phyloP scores from a whole-genome alignment of 495 filamentous ascomycete genomes.

The Barbatosphaeria neglecta region DNA sequence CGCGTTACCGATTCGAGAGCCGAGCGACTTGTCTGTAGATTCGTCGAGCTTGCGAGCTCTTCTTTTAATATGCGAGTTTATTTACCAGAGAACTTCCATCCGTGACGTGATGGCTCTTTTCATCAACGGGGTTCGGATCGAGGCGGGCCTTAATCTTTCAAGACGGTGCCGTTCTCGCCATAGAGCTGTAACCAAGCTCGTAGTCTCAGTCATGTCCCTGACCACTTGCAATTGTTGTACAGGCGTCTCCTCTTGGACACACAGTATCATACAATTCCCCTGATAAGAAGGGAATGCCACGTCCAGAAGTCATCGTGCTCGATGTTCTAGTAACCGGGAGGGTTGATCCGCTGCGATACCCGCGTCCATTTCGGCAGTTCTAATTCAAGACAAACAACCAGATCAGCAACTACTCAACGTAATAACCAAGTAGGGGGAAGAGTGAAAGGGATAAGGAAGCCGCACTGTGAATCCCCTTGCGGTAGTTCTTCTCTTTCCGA shows the following conservation, averaged over 20 bases:
- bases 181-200: no score
- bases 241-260: background rate
- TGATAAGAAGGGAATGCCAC: background rate
- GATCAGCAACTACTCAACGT: conserved; percentile 9
- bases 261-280: background rate
- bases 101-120: no score
- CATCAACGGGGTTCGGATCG: no score
- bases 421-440: background rate
- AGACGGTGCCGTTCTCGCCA: no score
- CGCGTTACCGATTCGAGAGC: no score
- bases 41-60: no score
- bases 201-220: no score
- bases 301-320: conserved; percentile 1
- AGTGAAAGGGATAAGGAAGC: conserved; percentile 10
- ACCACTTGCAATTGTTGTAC: background rate
- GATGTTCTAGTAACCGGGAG: conserved; percentile 68
- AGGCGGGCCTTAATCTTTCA: no score
- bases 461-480: conserved; percentile 95
- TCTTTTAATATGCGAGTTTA: no score
- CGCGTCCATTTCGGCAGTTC: conserved; percentile 94
- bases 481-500: conserved; percentile 85
- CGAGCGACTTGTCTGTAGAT: no score
- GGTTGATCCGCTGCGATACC: conserved; percentile 84
- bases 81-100: no score
- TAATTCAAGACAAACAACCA: conserved; percentile 17